Conservation (phyloP, 176 grass and related monocot genomes). For the Tillandsia leiboldiana region DNA sequence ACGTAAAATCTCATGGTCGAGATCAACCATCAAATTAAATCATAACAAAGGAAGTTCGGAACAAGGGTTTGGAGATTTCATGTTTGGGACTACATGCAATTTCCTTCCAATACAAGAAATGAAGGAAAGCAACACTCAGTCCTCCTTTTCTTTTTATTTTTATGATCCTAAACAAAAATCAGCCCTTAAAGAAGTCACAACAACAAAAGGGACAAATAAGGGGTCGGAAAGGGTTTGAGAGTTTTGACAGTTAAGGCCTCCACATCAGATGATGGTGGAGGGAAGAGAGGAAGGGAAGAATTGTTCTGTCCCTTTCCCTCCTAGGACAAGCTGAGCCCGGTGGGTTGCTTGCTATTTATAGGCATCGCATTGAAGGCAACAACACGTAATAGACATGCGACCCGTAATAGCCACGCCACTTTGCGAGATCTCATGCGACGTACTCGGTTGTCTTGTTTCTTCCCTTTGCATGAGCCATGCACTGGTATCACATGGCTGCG, state of each 20-base stretch:
- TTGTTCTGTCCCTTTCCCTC: background rate
- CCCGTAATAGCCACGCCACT: constrained; percentile 27
- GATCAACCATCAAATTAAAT: too few relatives aligned
- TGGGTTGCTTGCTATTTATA: constrained; percentile 5
- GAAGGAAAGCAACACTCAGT: background rate
- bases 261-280: background rate
- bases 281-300: background rate
- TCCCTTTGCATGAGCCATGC: constrained; percentile 30
- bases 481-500: background rate
- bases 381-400: constrained; percentile 12
- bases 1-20: too few relatives aligned
- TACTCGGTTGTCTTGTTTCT: constrained; percentile 31
- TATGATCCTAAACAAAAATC: background rate
- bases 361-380: background rate
- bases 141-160: too few relatives aligned
- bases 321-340: background rate
- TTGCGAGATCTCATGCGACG: background rate
- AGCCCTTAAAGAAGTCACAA: constrained; percentile 5
- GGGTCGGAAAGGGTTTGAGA: background rate
- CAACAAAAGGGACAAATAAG: constrained; percentile 5
- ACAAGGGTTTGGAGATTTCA: background rate
- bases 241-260: background rate
- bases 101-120: background rate
- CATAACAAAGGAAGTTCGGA: too few relatives aligned
- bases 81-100: background rate